Percentiles rank a stretch among this genome's conserved stretches.
Conservation (phyloP, 371 early-diverging fungal genomes). For the Umbelopsis sp. region DNA sequence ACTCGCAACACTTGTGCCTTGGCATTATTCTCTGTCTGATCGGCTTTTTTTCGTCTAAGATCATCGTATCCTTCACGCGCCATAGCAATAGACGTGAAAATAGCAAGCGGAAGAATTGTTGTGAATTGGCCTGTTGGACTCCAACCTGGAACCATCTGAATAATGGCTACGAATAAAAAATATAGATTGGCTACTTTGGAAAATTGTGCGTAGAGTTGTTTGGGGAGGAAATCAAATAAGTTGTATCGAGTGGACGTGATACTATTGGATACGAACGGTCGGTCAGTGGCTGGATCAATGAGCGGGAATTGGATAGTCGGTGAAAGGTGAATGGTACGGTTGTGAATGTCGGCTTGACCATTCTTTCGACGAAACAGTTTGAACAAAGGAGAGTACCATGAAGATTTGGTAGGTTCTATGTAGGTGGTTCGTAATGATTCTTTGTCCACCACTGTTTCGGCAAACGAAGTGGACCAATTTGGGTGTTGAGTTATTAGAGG, state of each 20-base stretch:
- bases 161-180: conserved; percentile 82
- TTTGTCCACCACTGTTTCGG: not conserved
- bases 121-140: conserved; percentile 82
- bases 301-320: not conserved
- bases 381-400: not conserved
- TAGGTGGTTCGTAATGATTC: not conserved
- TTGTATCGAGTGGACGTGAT: conserved; percentile 10
- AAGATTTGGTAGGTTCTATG: not conserved
- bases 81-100: conserved; percentile 81
- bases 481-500: conserved; percentile 14
- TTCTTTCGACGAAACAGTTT: not conserved
- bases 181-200: conserved; percentile 89
- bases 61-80: conserved; percentile 93
- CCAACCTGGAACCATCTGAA: conserved; percentile 75
- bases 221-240: conserved; percentile 70
- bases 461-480: conserved; percentile 7
- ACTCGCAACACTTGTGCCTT: conserved; percentile 40
- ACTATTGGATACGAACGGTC: conserved; percentile 8
- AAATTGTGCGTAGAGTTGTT: conserved; percentile 90
- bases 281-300: conserved; percentile 9
- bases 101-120: conserved; percentile 81
- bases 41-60: conserved; percentile 69
- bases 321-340: conserved; percentile 12
- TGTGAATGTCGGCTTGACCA: not conserved
- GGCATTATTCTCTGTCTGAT: conserved; percentile 68